A percentile compares a stretch with the other conserved stretches of the same genome.
Evolutionary conservation across 1,139 yeast species (phyloP).

Genomic region (Hyphopichia wangnamkhiaoensis): DNA sequence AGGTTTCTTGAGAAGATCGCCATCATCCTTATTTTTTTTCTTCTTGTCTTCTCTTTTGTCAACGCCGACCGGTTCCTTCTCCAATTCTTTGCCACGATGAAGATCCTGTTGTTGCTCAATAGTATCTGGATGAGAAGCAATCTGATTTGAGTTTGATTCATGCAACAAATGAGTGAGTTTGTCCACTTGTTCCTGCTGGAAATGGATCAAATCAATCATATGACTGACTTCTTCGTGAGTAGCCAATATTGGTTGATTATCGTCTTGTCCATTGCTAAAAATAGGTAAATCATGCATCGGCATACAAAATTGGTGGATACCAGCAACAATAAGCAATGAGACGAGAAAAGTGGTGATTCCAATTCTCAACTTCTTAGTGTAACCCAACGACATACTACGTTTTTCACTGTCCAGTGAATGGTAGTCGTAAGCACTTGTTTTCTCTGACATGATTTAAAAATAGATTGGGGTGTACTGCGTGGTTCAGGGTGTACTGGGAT

Average conservation of each 20-base stretch:
- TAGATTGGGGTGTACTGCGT: too few relatives aligned
- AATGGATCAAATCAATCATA: slow-evolving; percentile 4
- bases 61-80: too few relatives aligned
- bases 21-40: slow-evolving; percentile 7
- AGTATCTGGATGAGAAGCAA: neutral
- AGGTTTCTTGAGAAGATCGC: slow-evolving; percentile 11
- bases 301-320: neutral
- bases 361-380: neutral
- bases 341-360: neutral
- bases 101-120: neutral
- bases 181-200: slow-evolving; percentile 1
- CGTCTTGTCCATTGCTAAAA: neutral
- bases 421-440: neutral
- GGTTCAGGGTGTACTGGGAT: too few relatives aligned
- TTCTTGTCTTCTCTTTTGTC: slow-evolving; percentile 8
- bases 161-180: neutral
- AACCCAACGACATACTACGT: too few relatives aligned
- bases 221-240: neutral
- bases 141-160: neutral
- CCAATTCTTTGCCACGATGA: too few relatives aligned
- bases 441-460: neutral
- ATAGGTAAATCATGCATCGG: neutral
- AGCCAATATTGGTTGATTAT: neutral
- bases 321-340: neutral
- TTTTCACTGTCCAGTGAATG: neutral